A percentile compares a stretch with the other conserved stretches of the same genome.
Conservation (phyloP, 2,329 filamentous ascomycete genomes). For the Calonectria pseudoreteaudii region DNA sequence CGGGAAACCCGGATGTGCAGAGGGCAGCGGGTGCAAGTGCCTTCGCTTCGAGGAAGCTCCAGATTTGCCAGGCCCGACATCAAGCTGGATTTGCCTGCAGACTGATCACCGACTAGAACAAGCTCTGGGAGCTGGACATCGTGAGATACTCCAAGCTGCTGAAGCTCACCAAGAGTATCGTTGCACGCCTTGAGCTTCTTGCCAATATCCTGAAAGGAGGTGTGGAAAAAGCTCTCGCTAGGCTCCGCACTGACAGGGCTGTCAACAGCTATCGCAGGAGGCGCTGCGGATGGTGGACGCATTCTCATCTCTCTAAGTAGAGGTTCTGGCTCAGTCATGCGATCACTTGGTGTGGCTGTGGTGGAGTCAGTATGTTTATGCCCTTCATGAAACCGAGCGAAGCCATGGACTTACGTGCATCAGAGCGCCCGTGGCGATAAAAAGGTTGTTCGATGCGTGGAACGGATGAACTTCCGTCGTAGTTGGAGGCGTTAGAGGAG, state of each 20-base stretch:
- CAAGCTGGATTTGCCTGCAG: slow-evolving; percentile 81
- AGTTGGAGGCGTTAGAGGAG: slow-evolving; percentile 34
- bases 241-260: slow-evolving; percentile 43
- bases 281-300: slow-evolving; percentile 26
- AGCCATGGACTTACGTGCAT: slow-evolving; percentile 51
- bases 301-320: slow-evolving; percentile 53
- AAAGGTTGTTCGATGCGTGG: slow-evolving; percentile 38
- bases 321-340: slow-evolving; percentile 50
- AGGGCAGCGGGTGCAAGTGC: slow-evolving; percentile 84
- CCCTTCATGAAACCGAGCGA: neutral
- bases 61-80: slow-evolving; percentile 77
- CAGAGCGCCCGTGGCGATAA: slow-evolving; percentile 47
- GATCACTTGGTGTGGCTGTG: slow-evolving; percentile 54
- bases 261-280: slow-evolving; percentile 16
- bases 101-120: slow-evolving; percentile 87
- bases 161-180: slow-evolving; percentile 74
- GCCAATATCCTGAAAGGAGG: slow-evolving; percentile 66
- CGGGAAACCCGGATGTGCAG: slow-evolving; percentile 80
- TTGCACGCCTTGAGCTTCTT: slow-evolving; percentile 74
- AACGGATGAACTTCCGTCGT: slow-evolving; percentile 29
- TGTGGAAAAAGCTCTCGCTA: slow-evolving; percentile 54
- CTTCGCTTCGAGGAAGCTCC: slow-evolving; percentile 75
- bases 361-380: slow-evolving; percentile 22
- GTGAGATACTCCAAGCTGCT: slow-evolving; percentile 78
- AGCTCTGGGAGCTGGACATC: slow-evolving; percentile 80